Percentiles rank a stretch among this genome's conserved stretches.
Conservation (phyloP, 108 stramenopile species). For the Aurantiochytrium sp. region DNA sequence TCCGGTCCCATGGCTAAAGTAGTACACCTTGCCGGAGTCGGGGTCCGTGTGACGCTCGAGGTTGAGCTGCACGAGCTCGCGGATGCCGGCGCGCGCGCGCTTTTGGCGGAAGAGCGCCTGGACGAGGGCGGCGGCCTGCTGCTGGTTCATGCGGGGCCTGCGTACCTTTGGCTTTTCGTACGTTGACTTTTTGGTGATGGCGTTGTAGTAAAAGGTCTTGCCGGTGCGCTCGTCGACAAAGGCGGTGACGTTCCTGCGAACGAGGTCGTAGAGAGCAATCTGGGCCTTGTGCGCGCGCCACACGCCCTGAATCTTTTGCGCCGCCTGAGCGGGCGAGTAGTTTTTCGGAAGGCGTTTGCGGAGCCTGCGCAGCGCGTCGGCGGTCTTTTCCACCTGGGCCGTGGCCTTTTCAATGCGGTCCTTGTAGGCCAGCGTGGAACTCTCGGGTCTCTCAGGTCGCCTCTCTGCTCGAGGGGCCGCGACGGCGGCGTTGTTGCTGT, state of each 20-base stretch:
- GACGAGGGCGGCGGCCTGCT: neutral
- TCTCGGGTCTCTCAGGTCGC: neutral
- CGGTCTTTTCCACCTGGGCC: neutral
- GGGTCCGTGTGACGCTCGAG: neutral
- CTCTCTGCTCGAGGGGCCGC: too few relatives aligned
- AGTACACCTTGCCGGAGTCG: neutral
- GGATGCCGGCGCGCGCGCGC: neutral
- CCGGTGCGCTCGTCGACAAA: neutral
- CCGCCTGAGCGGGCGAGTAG: neutral
- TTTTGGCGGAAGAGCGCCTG: neutral
- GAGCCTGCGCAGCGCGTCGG: neutral
- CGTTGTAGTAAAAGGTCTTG: neutral
- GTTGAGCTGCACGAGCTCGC: neutral
- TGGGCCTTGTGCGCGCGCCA: neutral
- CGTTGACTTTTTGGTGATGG: neutral
- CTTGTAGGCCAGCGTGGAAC: neutral
- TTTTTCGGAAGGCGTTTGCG: slow-evolving; percentile 11
- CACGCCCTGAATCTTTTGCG: neutral
- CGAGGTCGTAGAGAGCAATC: neutral
- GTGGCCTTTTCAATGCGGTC: neutral
- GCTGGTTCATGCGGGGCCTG: neutral
- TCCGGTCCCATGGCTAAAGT: neutral
- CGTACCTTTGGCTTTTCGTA: neutral
- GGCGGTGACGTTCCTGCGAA: neutral
- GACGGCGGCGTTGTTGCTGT: too few relatives aligned